Evolutionary conservation across 345 rosid species (phyloP).

Genomic region (Isatis tinctoria): DNA sequence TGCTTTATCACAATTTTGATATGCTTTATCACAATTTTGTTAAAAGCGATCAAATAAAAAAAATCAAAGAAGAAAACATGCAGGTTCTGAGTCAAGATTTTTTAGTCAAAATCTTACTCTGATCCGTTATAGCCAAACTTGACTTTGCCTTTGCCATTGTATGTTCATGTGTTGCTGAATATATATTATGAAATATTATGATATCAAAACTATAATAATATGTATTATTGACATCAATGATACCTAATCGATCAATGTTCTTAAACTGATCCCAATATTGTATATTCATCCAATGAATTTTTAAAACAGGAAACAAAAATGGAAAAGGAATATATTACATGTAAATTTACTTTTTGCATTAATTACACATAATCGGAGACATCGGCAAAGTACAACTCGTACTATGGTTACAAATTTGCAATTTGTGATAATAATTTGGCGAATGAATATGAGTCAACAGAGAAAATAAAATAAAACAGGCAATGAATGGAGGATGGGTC

Average conservation of each 20-base stretch:
- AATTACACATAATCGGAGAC: background rate
- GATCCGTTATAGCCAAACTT: constrained; percentile 23
- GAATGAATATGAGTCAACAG: constrained; percentile 6
- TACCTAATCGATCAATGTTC: background rate
- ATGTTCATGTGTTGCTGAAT: background rate
- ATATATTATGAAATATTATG: background rate
- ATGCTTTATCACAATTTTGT: too few relatives aligned
- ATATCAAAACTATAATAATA: background rate
- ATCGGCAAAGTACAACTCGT: constrained; percentile 9
- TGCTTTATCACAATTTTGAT: too few relatives aligned
- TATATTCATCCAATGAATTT: background rate
- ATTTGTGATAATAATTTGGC: background rate
- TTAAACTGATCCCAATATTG: background rate
- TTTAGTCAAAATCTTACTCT: constrained; percentile 29
- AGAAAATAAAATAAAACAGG: background rate
- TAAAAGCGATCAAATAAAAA: background rate
- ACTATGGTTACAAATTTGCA: background rate
- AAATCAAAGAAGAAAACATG: background rate
- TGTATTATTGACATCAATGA: background rate
- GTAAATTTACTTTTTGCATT: background rate
- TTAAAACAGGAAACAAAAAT: background rate
- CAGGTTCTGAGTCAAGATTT: constrained; percentile 9
- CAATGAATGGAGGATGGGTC: constrained; percentile 9
- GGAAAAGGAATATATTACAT: background rate
- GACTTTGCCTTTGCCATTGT: constrained; percentile 14